A percentile compares a stretch with the other conserved stretches of the same genome.
Evolutionary conservation across 2,329 filamentous ascomycete species (phyloP).

Genomic region (Fusarium pseudonygamai): DNA sequence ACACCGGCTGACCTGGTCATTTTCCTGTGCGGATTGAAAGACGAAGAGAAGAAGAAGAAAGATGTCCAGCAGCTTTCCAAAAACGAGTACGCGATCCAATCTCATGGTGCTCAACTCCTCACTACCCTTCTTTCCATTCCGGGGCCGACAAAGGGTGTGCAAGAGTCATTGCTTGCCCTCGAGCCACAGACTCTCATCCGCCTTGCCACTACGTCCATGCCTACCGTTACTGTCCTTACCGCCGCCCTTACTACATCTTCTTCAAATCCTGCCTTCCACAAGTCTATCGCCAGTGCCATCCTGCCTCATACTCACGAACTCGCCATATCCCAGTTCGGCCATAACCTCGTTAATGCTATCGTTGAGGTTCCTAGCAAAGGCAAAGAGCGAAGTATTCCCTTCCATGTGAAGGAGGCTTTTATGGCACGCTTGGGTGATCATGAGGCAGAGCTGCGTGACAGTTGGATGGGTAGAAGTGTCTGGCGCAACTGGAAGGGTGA

Average conservation of each 20-base stretch:
- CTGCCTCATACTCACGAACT: conserved; percentile 57
- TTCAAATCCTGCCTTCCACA: conserved; percentile 64
- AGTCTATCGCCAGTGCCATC: conserved; percentile 60
- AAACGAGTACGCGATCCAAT: conserved; percentile 66
- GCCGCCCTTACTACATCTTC: conserved; percentile 60
- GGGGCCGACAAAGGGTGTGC: conserved; percentile 76
- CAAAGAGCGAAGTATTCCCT: conserved; percentile 60
- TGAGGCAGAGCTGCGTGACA: conserved; percentile 61
- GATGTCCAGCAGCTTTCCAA: conserved; percentile 53
- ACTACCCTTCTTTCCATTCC: conserved; percentile 81
- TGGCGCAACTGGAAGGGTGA: conserved; percentile 69
- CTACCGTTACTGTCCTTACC: conserved; percentile 61
- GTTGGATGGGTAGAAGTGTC: conserved; percentile 64
- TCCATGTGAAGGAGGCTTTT: conserved; percentile 66
- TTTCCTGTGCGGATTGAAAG: conserved; percentile 59
- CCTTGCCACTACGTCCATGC: conserved; percentile 68
- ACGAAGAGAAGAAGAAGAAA: conserved; percentile 50
- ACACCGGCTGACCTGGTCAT: conserved; percentile 59
- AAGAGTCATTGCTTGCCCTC: conserved; percentile 73
- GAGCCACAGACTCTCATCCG: conserved; percentile 64
- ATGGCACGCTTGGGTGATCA: conserved; percentile 59
- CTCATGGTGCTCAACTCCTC: conserved; percentile 83
- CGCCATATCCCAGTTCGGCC: conserved; percentile 60
- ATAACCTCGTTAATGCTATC: conserved; percentile 61
- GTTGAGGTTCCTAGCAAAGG: conserved; percentile 60